A percentile compares a stretch with the other conserved stretches of the same genome.
Conservation (phyloP, 2,329 filamentous ascomycete genomes). For the Xylaria multiplex region DNA sequence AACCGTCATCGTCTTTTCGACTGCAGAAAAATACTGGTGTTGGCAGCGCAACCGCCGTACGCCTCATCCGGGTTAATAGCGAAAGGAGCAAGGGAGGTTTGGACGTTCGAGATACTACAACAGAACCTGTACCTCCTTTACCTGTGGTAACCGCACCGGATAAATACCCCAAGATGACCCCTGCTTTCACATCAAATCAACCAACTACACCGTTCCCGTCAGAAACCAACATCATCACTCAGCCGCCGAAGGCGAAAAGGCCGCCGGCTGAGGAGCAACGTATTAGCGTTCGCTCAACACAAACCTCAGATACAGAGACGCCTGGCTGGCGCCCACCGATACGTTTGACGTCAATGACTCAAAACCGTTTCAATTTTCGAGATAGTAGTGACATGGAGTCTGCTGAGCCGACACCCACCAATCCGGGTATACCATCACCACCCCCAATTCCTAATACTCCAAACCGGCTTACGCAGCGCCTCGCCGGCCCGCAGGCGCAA, state of each 20-base stretch:
- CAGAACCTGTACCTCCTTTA: constrained; percentile 19
- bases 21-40: constrained; percentile 45
- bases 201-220: neutral
- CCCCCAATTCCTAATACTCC: constrained; percentile 40
- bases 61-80: constrained; percentile 47
- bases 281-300: constrained; percentile 31
- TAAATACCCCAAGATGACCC: constrained; percentile 11
- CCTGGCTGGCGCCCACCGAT: constrained; percentile 17
- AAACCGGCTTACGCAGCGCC: constrained; percentile 32
- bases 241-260: constrained; percentile 25
- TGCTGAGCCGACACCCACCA: constrained; percentile 36
- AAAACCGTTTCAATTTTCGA: constrained; percentile 45
- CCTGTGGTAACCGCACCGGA: constrained; percentile 15
- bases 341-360: constrained; percentile 32
- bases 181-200: constrained; percentile 14
- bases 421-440: constrained; percentile 24
- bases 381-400: constrained; percentile 48
- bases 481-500: neutral
- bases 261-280: constrained; percentile 23
- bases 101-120: constrained; percentile 1
- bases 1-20: constrained; percentile 41
- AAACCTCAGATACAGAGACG: constrained; percentile 27
- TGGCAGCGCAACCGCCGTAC: constrained; percentile 45
- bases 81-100: constrained; percentile 35
- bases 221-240: constrained; percentile 11